A percentile compares a stretch with the other conserved stretches of the same genome.
phyloP scores from a whole-genome alignment of 148 eudicot genomes.

The Nyssa sinensis region DNA sequence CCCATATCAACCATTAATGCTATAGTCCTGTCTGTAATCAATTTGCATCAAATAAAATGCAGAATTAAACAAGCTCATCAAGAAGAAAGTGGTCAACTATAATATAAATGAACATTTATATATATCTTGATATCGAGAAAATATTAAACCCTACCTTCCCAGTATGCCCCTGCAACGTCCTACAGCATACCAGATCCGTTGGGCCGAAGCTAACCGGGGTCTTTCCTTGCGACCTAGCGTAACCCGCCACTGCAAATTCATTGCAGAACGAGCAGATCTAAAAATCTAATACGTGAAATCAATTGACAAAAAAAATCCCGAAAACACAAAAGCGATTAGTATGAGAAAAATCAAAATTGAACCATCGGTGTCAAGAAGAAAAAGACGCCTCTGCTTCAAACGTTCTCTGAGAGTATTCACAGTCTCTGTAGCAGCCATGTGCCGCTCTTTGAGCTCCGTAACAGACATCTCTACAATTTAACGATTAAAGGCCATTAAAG shows the following conservation, averaged over 20 bases:
- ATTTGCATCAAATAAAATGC: not conserved
- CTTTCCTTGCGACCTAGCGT: conserved; percentile 81
- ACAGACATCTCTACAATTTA: conserved; percentile 48
- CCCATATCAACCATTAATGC: no score
- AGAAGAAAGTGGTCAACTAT: not conserved
- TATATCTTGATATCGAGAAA: no score
- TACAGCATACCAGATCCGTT: conserved; percentile 92
- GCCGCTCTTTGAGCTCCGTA: conserved; percentile 78
- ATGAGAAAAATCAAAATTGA: not conserved
- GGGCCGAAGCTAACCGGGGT: conserved; percentile 73
- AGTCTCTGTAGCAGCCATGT: conserved; percentile 66
- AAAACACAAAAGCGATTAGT: not conserved
- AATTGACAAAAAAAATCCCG: not conserved
- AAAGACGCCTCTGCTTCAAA: conserved; percentile 66
- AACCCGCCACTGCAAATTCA: conserved; percentile 58
- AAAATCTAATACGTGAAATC: conserved; percentile 1
- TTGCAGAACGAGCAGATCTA: conserved; percentile 3
- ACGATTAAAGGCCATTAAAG: not conserved
- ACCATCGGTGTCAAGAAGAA: conserved; percentile 86
- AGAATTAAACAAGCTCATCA: not conserved
- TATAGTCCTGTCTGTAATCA: not conserved
- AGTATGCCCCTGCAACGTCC: conserved; percentile 93
- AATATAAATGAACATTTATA: not conserved
- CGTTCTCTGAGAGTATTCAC: conserved; percentile 69
- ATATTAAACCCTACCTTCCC: conserved; percentile 63